Base-by-base conservation (phyloP, 352 stramenopile genomes). In the Plasmopara viticola region DNA sequence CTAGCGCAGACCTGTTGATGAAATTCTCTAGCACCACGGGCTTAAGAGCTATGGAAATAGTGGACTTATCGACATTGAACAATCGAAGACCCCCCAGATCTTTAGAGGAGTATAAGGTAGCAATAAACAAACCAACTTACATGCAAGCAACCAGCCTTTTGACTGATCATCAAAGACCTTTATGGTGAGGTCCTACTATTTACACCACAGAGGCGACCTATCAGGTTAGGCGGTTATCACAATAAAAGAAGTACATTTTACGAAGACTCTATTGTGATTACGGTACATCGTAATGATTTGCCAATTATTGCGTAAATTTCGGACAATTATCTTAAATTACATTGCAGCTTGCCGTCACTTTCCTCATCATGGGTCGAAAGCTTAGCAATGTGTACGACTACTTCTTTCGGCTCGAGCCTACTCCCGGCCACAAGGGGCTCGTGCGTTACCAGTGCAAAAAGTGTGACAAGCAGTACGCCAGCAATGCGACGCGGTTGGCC, bases 381-480 rank as follows among this genome's bases (percentile, higher is more conserved):
- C 77, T 78, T 25, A 90, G 78, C 64, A 92, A 92, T 67, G 82
- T 92, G 53, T 90, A 92, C 58, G 82, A 92, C 65, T 89, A 84
- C 64, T 92, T 90, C 59, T 70, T 72, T 51, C 78, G 82, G 49
- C 56, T 92, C 10, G 82, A 92, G 53, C 71, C 82, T 8, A 51
- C 65, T 51, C 17, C 69, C 2, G 75, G 84, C 49, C 68, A 68
- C 50, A 90, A 89, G 53, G 74, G 75, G 2, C 65, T 89, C 61
- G 77, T 87, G 62, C 82, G 82, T 56, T 92, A 88, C 63, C 77
- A 89, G 66, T 92, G 82, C 77, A 89, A 90, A 62, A 90, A 90
- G 64, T 92, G 82, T 59, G 66, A 86, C 59, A 92, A 92, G 62
- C 78, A 92, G 67, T 92, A 92, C 50, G 82, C 82, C 41, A 86